These are phyloP conservation scores for Ophiostoma fasciatum DNA, from an alignment of 2,329 filamentous ascomycete genomes.

Conservation along the genomic window DNA sequence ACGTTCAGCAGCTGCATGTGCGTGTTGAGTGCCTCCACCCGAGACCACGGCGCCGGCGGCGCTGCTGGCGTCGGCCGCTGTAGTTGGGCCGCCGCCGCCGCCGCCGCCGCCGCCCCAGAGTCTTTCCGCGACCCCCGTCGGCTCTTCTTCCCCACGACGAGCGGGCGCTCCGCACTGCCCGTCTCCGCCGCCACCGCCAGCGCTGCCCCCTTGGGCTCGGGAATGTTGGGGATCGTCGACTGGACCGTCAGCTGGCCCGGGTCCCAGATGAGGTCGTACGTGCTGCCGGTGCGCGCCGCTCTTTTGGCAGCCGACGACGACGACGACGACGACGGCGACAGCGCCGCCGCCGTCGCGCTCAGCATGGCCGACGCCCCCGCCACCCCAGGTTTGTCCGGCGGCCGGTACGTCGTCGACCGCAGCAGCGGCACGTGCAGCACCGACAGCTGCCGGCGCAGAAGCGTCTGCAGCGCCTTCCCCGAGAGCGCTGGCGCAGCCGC, in stretches of 20 bases:
- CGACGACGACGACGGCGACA: not conserved
- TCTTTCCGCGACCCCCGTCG: not conserved
- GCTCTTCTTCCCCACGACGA: not conserved
- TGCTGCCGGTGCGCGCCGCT: conserved; percentile 27
- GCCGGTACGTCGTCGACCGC: conserved; percentile 40
- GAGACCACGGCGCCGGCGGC: conserved; percentile 31
- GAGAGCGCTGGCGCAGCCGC: not conserved
- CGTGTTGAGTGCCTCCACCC: conserved; percentile 48
- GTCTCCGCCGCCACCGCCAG: not conserved
- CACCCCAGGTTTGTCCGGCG: conserved; percentile 30
- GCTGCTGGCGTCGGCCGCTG: not conserved
- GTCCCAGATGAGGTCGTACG: conserved; percentile 51
- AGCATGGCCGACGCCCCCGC: conserved; percentile 11
- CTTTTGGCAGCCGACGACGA: too few relatives aligned
- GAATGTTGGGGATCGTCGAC: conserved; percentile 53
- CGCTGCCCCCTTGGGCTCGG: conserved; percentile 24
- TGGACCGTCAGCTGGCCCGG: conserved; percentile 39
- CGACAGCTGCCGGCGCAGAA: conserved; percentile 29
- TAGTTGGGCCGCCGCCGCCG: not conserved
- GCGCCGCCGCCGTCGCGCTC: not conserved
- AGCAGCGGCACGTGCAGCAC: conserved; percentile 43
- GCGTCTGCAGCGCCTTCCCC: conserved; percentile 1
- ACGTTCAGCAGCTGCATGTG: conserved; percentile 49
- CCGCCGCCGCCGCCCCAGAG: not conserved
- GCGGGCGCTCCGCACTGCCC: too few relatives aligned